A percentile compares a stretch with the other conserved stretches of the same genome.
phyloP scores from a whole-genome alignment of 306 rosid species.

The Sindora glabra region DNA sequence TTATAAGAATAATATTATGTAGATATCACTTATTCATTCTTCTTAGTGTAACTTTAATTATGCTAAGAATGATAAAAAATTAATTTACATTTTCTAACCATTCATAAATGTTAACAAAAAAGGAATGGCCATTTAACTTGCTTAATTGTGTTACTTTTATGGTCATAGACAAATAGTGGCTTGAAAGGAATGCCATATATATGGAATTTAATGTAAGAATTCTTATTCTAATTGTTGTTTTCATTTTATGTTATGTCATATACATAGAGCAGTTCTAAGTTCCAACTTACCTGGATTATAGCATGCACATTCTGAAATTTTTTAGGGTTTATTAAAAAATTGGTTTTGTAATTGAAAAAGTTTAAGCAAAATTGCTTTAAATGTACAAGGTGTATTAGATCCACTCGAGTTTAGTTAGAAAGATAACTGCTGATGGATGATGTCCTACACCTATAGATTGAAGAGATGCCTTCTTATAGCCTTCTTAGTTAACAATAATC shows the following conservation, averaged over 20 bases:
- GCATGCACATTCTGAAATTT: not conserved
- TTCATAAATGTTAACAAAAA: constrained; percentile 40
- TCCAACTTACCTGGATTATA: not conserved
- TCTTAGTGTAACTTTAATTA: not conserved
- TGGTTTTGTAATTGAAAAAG: not conserved
- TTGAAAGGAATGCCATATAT: constrained; percentile 74
- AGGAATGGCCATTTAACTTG: constrained; percentile 84
- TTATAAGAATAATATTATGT: constrained; percentile 34
- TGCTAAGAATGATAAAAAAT: not conserved
- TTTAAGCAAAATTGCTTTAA: not conserved
- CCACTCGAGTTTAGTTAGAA: constrained; percentile 63
- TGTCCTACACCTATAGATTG: constrained; percentile 63
- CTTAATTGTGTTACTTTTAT: constrained; percentile 81
- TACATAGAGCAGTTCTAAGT: not conserved
- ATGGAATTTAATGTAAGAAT: constrained; percentile 88
- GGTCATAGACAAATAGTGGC: constrained; percentile 85
- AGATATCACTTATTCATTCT: too few relatives aligned
- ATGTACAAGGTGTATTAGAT: constrained; percentile 59
- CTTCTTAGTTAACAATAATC: constrained; percentile 48
- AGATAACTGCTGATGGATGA: constrained; percentile 75
- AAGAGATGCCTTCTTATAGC: constrained; percentile 83
- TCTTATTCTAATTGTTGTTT: not conserved
- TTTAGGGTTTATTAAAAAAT: not conserved
- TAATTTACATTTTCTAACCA: not conserved
- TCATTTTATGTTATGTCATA: not conserved